Percentiles rank a stretch among this genome's conserved stretches.
Evolutionary conservation across 2,329 filamentous ascomycete species (phyloP).

Genomic region (Scedosporium boydii): DNA sequence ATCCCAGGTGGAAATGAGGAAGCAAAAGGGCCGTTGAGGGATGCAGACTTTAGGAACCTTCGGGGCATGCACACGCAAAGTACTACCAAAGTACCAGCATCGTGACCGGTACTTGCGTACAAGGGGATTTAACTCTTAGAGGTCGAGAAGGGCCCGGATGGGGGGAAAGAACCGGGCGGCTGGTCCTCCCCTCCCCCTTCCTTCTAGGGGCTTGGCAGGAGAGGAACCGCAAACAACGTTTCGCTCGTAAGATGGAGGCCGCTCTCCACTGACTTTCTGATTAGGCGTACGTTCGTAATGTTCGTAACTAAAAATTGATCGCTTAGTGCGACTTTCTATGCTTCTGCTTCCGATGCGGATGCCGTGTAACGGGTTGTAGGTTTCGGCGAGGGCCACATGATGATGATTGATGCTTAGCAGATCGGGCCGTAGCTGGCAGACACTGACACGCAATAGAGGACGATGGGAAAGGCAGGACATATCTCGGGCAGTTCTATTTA

Average conservation of each 20-base stretch:
- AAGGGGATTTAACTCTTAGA: too few relatives aligned
- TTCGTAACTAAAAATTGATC: background rate
- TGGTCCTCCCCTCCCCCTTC: background rate
- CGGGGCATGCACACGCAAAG: background rate
- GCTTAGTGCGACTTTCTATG: background rate
- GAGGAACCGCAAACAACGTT: too few relatives aligned
- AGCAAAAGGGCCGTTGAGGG: background rate
- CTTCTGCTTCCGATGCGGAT: background rate
- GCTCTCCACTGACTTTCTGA: background rate
- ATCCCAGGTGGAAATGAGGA: background rate
- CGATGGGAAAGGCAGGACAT: too few relatives aligned
- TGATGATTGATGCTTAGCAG: background rate
- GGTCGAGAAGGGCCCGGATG: background rate
- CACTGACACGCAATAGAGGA: too few relatives aligned
- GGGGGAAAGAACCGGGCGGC: background rate
- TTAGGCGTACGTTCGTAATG: background rate
- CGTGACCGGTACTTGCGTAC: background rate
- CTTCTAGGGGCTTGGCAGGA: background rate
- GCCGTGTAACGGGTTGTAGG: background rate
- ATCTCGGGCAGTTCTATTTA: too few relatives aligned
- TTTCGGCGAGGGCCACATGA: background rate
- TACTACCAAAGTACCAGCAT: background rate
- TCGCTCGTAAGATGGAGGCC: background rate
- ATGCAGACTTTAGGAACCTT: too few relatives aligned
- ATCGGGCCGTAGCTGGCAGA: background rate